Percentiles rank a stretch among this genome's conserved stretches.
Conservation (phyloP, 176 grass and related monocot genomes). For the Leersia perrieri region DNA sequence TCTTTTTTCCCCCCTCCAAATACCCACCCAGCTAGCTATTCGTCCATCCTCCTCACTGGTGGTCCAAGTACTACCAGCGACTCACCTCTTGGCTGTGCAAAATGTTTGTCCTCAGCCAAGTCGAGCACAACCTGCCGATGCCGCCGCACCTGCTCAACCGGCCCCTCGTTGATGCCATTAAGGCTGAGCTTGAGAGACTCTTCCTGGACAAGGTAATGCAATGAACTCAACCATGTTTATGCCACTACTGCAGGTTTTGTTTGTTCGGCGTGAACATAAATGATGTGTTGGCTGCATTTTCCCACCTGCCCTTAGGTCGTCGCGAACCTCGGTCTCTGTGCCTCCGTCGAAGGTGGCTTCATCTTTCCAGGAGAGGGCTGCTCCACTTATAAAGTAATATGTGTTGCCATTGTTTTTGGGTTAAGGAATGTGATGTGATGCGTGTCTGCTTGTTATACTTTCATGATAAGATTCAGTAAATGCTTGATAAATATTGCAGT, state of each 20-base stretch:
- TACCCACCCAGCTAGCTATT: too few relatives aligned
- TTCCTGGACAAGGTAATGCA: constrained; percentile 75
- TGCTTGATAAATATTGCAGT: background rate
- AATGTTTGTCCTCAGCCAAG: constrained; percentile 76
- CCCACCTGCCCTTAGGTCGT: constrained; percentile 50
- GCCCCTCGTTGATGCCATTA: constrained; percentile 63
- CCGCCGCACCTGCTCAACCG: constrained; percentile 68
- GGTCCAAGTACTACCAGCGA: too few relatives aligned
- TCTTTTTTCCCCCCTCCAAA: too few relatives aligned
- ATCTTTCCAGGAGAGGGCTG: constrained; percentile 72
- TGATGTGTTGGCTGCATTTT: background rate
- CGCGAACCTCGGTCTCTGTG: constrained; percentile 66
- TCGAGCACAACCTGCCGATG: constrained; percentile 77
- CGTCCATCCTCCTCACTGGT: too few relatives aligned
- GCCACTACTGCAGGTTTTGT: too few relatives aligned
- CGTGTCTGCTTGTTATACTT: background rate
- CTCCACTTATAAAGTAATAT: constrained; percentile 69
- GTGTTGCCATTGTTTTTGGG: background rate
- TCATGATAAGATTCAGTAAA: background rate
- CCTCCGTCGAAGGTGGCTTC: constrained; percentile 73
- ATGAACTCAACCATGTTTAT: background rate
- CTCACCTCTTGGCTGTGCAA: background rate
- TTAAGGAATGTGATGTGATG: background rate
- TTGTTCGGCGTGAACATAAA: background rate
- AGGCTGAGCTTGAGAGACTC: constrained; percentile 69